phyloP scores from a whole-genome alignment of 257 asterid species.

The Lavandula angustifolia region DNA sequence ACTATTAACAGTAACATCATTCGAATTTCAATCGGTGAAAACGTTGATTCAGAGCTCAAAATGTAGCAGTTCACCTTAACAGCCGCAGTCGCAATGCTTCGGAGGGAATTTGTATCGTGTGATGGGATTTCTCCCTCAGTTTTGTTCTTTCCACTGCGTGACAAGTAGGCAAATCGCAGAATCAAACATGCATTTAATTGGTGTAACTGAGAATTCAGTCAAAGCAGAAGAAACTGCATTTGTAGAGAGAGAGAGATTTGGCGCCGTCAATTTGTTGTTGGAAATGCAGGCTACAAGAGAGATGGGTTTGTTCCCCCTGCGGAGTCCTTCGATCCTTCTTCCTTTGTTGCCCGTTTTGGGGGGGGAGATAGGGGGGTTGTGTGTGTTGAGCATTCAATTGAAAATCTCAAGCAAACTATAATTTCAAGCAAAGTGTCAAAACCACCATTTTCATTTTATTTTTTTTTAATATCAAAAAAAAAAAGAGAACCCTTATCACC shows the following conservation, averaged over 20 bases:
- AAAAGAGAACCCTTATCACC: slow-evolving; percentile 35
- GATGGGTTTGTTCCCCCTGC: no score
- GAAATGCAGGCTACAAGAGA: slow-evolving; percentile 37
- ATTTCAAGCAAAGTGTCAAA: slow-evolving; percentile 24
- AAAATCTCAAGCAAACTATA: slow-evolving; percentile 32
- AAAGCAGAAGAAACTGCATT: slow-evolving; percentile 21
- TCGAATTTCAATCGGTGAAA: slow-evolving; percentile 4
- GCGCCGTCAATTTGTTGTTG: slow-evolving; percentile 34
- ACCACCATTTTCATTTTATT: slow-evolving; percentile 23
- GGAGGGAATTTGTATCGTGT: neutral
- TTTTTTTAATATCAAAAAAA: no score
- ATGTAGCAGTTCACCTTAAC: slow-evolving; percentile 31
- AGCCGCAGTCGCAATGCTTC: neutral
- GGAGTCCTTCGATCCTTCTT: no score
- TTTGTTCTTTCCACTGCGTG: neutral
- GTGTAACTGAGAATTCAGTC: slow-evolving; percentile 14
- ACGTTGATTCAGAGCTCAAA: slow-evolving; percentile 19
- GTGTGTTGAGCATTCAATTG: slow-evolving; percentile 31
- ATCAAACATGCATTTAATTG: slow-evolving; percentile 25
- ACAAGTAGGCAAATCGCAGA: neutral
- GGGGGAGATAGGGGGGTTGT: no score
- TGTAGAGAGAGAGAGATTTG: slow-evolving; percentile 18
- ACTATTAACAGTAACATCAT: slow-evolving; percentile 8
- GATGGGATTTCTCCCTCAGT: neutral
- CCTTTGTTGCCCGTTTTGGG: no score